Evolutionary conservation across 1,284 basidiomycete genomes (phyloP), one percentile per base, ranked within the genome.

Genomic region (Microbotryum lychnidis-dioicae): DNA sequence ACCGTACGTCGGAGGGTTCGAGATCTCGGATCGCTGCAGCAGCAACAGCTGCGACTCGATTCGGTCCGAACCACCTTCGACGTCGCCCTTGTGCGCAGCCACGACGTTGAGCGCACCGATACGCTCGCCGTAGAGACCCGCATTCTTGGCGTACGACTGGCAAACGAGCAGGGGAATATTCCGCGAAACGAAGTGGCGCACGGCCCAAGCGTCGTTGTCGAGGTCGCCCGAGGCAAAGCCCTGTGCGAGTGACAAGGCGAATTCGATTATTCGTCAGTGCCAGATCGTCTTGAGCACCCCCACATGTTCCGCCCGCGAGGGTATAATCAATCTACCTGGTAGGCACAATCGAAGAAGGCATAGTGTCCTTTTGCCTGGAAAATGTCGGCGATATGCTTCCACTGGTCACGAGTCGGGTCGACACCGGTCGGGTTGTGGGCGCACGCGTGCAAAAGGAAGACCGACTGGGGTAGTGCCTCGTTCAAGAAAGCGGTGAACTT

Each of bases 91-190:
- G 82, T 78, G 50, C 31, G 58, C 27, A 10, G 65, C 63, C 45
- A 92, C 81, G 56, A 93, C 75, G 75, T 91, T 88, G 70, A 96
- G 78, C 44, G 87, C 88, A 25, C 91, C 91, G 58, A 91, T 82
- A 42, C 91, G 87, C 77, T 93, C 89, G 55, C 90, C 87, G 74
- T 97, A 97, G 75, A 97, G 74, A 8, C 93, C 93, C 12, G 91
- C 91, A 72, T 96, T 96, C 82, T 97, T 96, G 45, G 92, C 91
- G 76, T 93, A 96, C 75, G 87, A 90, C 87, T 94, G 96, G 79
- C 91, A 94, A 57, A 96, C 82, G 31, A 97, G 80, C 77, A 93
- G 73, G 29, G 89, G 83, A 54, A 96, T 83, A 21, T 82, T 82
- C 64, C 79, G 79, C 69, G 83, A 78, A 33, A 85, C 86, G 78